Conservation (phyloP, 345 rosid species). For the Turnera subulata region DNA sequence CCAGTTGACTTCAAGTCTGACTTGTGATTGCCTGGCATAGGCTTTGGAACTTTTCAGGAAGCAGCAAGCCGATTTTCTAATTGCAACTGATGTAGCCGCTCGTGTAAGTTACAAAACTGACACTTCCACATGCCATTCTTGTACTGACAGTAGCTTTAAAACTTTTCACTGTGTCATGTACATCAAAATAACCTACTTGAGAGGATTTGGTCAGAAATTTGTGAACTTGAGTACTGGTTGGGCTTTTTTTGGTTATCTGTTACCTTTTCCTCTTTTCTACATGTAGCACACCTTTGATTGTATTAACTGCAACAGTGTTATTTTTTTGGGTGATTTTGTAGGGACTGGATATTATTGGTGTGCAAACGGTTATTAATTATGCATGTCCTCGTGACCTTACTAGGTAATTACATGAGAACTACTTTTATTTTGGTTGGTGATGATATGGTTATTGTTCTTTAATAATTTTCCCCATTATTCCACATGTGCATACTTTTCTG, state of each 20-base stretch:
- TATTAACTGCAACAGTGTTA: not conserved
- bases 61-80: conserved; percentile 85
- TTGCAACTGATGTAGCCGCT: conserved; percentile 97
- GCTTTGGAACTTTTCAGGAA: conserved; percentile 91
- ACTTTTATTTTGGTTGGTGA: not conserved
- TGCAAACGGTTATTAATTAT: conserved; percentile 88
- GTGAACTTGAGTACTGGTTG: no score
- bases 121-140: not conserved
- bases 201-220: no score
- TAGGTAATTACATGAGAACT: conserved; percentile 37
- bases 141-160: no score
- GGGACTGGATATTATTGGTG: conserved; percentile 99
- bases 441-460: no score
- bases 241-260: no score
- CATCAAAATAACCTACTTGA: no score
- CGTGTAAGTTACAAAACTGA: conserved; percentile 53
- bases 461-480: no score
- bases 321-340: conserved; percentile 10
- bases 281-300: no score
- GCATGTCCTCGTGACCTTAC: conserved; percentile 97
- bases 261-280: no score
- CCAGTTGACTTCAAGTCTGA: conserved; percentile 9
- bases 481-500: no score
- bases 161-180: not conserved
- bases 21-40: conserved; percentile 33